Base-by-base conservation (phyloP, 1,284 basidiomycete genomes). In the Ceratobasidium sp. region DNA sequence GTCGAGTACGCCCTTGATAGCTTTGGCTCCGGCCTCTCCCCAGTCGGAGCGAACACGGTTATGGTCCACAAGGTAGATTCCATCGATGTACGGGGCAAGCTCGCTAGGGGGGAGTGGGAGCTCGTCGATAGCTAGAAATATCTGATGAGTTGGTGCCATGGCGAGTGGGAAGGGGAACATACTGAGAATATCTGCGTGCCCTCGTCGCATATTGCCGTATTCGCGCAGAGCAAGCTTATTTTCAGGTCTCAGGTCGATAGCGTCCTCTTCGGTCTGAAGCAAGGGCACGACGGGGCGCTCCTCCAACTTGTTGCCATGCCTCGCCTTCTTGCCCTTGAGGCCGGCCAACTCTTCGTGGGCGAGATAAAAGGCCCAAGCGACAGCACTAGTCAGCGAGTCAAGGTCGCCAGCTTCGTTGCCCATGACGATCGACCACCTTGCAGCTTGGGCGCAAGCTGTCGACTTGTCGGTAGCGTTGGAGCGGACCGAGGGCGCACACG, bases 321-420 rank as follows among this genome's bases (percentile, higher is more conserved):
- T 69, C 11, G 51, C 65, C 39, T 69, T 69, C 39, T 69, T 69
- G 62, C 64, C 64, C n/a, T 37, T 53, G 49, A 41, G 11, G 24
- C 59, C 54, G 4, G 27, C 62, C 13, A 64, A 14, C 53, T 27
- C 24, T 48, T 69, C 66, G 24, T 69, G 66, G 9, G 66, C 66
- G 3, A 69, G 66, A 37, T 69, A 69, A 39, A 69, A 69, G 13
- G 66, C 51, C 66, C 66, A 69, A 16, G 66, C 66, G 31, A 69
- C 48, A 37, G 66, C 66, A 39, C 66, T 69, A 16, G 66, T 69
- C 16, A 69, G 54, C 13, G 66, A 69, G 29, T 69, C 66, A 22
- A 69, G 66, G 39, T 69, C 66, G 34, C 66, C 66, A 59, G 66
- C 66, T 53, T 69, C 66, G 66, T 69, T 69, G 66, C 66, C 66